Evolutionary conservation across 1,284 basidiomycete species (phyloP).

Genomic region (Cutaneotrichosporon curvatum): DNA sequence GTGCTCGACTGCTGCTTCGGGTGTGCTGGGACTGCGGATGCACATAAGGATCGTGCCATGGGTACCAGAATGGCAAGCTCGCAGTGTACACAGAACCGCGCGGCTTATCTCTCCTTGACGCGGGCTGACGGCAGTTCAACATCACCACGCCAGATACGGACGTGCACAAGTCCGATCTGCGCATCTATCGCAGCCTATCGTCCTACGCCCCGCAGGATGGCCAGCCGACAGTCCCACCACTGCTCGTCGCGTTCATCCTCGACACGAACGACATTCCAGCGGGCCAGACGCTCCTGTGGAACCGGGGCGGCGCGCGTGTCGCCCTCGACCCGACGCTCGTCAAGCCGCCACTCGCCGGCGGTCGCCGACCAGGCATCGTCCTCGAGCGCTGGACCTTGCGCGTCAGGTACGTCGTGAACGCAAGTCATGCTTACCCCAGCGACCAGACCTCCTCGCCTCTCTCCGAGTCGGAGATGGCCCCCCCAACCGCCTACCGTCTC

Average conservation of each 20-base stretch:
- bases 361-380: slow-evolving; percentile 35
- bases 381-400: slow-evolving; percentile 44
- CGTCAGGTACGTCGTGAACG: slow-evolving; percentile 25
- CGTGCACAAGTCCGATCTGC: slow-evolving; percentile 38
- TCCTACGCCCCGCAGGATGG: slow-evolving; percentile 14
- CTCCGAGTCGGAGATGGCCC: slow-evolving; percentile 23
- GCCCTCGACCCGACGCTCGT: slow-evolving; percentile 24
- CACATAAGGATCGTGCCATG: no score
- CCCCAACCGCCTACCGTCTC: slow-evolving; percentile 37
- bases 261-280: slow-evolving; percentile 40
- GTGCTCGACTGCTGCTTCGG: neutral
- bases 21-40: no score
- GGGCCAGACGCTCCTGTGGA: slow-evolving; percentile 40
- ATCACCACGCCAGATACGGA: slow-evolving; percentile 39
- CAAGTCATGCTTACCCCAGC: slow-evolving; percentile 2
- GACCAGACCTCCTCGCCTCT: neutral
- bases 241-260: slow-evolving; percentile 43
- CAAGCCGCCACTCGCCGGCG: slow-evolving; percentile 8
- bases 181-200: slow-evolving; percentile 37
- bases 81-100: no score
- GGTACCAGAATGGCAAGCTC: no score
- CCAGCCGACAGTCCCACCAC: slow-evolving; percentile 32
- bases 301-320: slow-evolving; percentile 21
- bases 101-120: neutral
- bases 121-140: slow-evolving; percentile 36